Evolutionary conservation across 2,329 filamentous ascomycete genomes (phyloP).

Genomic region (Aspergillus versicolor): DNA sequence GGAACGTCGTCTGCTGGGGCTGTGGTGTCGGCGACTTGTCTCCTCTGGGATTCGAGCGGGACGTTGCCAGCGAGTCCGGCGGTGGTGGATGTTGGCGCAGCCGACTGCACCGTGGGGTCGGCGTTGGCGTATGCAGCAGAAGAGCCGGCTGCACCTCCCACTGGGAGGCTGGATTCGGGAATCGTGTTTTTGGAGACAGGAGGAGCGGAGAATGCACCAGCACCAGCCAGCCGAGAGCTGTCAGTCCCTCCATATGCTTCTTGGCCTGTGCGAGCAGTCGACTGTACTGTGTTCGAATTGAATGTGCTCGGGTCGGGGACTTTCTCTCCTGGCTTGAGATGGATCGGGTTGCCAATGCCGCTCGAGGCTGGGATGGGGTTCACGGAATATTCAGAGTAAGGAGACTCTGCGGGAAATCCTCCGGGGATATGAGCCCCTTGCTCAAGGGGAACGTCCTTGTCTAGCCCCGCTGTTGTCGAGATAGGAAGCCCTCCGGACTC

Average conservation of each 20-base stretch:
- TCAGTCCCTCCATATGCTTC: conserved; percentile 78
- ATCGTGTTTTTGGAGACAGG: conserved; percentile 65
- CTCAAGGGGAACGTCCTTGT: conserved; percentile 65
- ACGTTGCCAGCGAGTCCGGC: conserved; percentile 46
- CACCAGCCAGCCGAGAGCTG: conserved; percentile 38
- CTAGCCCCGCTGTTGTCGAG: conserved; percentile 69
- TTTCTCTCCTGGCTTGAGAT: conserved; percentile 75
- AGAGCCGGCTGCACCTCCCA: conserved; percentile 49
- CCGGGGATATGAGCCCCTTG: conserved; percentile 53
- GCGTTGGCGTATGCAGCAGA: conserved; percentile 49
- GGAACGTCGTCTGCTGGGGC: conserved; percentile 37
- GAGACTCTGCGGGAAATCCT: conserved; percentile 3
- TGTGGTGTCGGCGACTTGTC: conserved; percentile 20
- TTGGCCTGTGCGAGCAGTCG: conserved; percentile 66
- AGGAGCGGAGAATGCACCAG: conserved; percentile 51
- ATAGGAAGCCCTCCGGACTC: conserved; percentile 51
- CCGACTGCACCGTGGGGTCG: conserved; percentile 54
- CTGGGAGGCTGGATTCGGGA: conserved; percentile 78
- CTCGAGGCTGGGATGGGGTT: conserved; percentile 60
- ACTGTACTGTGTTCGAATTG: conserved; percentile 69
- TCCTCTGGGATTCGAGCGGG: conserved; percentile 41
- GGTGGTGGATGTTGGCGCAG: conserved; percentile 49
- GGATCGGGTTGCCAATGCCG: conserved; percentile 73
- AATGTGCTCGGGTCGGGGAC: conserved; percentile 67
- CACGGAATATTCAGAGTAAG: conserved; percentile 56